Percentiles rank a stretch among this genome's conserved stretches.
Evolutionary conservation across 345 rosid genomes (phyloP).

Genomic region (Clausena lansium): DNA sequence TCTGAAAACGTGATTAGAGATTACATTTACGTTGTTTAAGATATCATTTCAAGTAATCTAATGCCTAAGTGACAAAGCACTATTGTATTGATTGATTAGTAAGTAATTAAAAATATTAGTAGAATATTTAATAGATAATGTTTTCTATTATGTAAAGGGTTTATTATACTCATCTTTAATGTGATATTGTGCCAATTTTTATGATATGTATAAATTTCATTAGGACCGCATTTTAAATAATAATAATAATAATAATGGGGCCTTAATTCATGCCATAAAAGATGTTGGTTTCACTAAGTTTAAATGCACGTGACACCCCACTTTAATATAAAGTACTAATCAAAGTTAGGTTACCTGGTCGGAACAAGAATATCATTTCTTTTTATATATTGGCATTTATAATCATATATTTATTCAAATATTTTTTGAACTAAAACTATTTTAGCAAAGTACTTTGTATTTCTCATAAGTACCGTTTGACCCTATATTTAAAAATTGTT

Average conservation of each 20-base stretch:
- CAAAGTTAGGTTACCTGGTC: neutral
- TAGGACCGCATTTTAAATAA: neutral
- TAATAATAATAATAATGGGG: neutral
- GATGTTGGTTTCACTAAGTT: neutral
- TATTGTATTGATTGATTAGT: neutral
- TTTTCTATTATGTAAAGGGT: neutral
- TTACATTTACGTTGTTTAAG: neutral
- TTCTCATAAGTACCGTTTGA: no score
- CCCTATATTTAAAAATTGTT: no score
- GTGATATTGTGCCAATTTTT: neutral
- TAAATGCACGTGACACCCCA: neutral
- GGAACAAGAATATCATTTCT: no score
- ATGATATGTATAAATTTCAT: neutral
- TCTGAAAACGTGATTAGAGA: conserved; percentile 15
- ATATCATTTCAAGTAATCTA: neutral
- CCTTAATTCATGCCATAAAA: neutral
- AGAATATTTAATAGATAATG: conserved; percentile 1
- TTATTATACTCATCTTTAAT: neutral
- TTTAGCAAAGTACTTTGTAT: no score
- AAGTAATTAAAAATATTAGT: neutral
- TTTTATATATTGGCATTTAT: no score
- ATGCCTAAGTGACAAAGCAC: conserved; percentile 15
- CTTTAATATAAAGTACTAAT: neutral
- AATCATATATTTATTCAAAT: no score
- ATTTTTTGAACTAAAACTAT: no score